Base-by-base conservation (phyloP, 441 rosid genomes). In the Aleurites moluccanus region DNA sequence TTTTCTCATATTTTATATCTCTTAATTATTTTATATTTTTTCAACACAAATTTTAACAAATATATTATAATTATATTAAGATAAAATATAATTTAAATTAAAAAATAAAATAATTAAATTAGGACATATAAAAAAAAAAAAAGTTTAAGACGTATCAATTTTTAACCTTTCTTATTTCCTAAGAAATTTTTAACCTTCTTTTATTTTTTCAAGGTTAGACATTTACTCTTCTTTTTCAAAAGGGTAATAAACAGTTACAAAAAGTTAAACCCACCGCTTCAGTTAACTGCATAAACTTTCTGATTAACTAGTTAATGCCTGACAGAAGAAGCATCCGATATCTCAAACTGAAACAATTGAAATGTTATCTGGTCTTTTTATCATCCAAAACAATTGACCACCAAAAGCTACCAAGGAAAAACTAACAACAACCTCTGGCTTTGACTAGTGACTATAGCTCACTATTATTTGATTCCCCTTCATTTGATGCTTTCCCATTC, bases 401-500 rank as follows among this genome's bases (percentile, higher is more conserved):
- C 21, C 20, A 73, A 59, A 21, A 6, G 64, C 44, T 35, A 38
- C 28, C 1, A 6, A 6, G 7, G 21, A 3, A 67, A 40, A 55
- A 25, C 49, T 14, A 30, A 49, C 11, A 20, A 45, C 3, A 64
- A 33, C 49, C 25, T 28, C 57, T 20, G 45, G 6, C 25, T 33
- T 62, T 2, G 52, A 28, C 25, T 10, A n/a, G 56, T 21, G 68
- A 79, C 83, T 88, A 92, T 67, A 92, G 86, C 85, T 89, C 96
- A 44, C 77, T 73, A 45, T 84, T 81, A 27, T 65, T 73, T 2
- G 83, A 8, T 45, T 75, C 42, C 10, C 44, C 85, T 50, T 86
- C 86, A 44, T 76, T 71, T 1, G 88, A 74, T 28, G 93, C 33
- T 80, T 87, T 82, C 25, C 89, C 97, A 47, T 90, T 94, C 75